Evolutionary conservation across 495 filamentous ascomycete genomes (phyloP).

Genomic region (Neurospora sp.): DNA sequence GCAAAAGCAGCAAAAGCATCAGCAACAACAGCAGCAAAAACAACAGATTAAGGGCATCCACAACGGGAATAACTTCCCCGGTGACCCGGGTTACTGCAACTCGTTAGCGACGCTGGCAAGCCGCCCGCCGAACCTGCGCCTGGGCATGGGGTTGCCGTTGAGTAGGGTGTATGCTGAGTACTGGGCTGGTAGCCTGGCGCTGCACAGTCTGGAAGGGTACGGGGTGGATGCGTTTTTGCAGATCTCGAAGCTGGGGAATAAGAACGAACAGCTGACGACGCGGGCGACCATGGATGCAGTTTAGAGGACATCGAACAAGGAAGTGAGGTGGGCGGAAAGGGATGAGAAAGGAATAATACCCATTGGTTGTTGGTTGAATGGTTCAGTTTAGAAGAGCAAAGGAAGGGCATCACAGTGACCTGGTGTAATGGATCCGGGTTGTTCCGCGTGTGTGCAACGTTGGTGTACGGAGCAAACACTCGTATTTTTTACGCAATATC

Average conservation of each 20-base stretch:
- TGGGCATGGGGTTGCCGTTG: conserved; percentile 92
- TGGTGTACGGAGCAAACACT: not conserved
- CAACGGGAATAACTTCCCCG: conserved; percentile 3
- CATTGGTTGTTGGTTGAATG: not conserved
- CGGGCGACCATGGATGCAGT: conserved; percentile 84
- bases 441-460: not conserved
- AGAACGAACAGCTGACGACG: conserved; percentile 91
- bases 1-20: not conserved
- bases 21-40: not conserved
- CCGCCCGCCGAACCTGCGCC: conserved; percentile 73
- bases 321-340: not conserved
- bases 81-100: conserved; percentile 30
- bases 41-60: not conserved
- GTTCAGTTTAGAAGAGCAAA: not conserved
- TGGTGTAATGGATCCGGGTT: not conserved
- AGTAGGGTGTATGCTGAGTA: conserved; percentile 96
- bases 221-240: conserved; percentile 97
- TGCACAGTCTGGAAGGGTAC: conserved; percentile 92
- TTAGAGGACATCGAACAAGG: conserved; percentile 25
- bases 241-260: conserved; percentile 95
- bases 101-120: conserved; percentile 71
- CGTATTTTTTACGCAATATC: not conserved
- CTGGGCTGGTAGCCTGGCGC: conserved; percentile 87
- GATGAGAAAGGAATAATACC: not conserved
- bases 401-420: not conserved